Evolutionary conservation across 352 stramenopile genomes (phyloP), one percentile per base, ranked within the genome.

Genomic region (Pythium dissotocum): DNA sequence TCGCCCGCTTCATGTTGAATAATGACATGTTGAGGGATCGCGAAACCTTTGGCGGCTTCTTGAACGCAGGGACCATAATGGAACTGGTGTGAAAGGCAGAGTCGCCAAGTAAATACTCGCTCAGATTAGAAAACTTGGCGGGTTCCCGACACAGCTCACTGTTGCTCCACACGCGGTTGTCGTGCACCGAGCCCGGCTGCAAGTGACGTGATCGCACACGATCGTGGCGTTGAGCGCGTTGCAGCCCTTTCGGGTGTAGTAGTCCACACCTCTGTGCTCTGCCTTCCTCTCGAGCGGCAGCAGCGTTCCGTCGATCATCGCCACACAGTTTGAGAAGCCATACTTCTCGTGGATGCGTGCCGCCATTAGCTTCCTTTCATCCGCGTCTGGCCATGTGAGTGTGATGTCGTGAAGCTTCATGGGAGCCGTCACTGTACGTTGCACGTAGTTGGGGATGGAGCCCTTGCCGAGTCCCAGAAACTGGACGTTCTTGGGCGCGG

Each of bases 121-220:
- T 60, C 5, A 51, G 18, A 14, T n/a, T 6, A 48, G 76, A 72
- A 24, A 59, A 72, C 0, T 2, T 16, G 0, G 40, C 35, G 3
- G 48, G 40, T 0, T 65, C 13, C 18, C 38, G 13, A 5, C 14
- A 35, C 16, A 75, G 10, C 0, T 58, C 9, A 33, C 35, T 58
- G 32, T 66, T 80, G 0, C 26, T 10, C 63, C 60, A 78, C 1
- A 77, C 66, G 16, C 69, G 66, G 33, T 82, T 77, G 48, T 78
- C 75, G 13, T 81, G 71, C 6, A 67, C 55, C 4, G 63, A n/a
- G n/a, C n/a, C n/a, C 66, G 56, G 14, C 74, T 56, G 2, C 64
- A 28, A 7, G 58, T 61, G 14, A 71, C 1, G 36, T 82, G 57
- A 32, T 78, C 65, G 35, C 67, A 78, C 21, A 66, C 57, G 8